Conservation (phyloP, 169 alveolate genomes). For the Plasmodium cynomolgi region DNA sequence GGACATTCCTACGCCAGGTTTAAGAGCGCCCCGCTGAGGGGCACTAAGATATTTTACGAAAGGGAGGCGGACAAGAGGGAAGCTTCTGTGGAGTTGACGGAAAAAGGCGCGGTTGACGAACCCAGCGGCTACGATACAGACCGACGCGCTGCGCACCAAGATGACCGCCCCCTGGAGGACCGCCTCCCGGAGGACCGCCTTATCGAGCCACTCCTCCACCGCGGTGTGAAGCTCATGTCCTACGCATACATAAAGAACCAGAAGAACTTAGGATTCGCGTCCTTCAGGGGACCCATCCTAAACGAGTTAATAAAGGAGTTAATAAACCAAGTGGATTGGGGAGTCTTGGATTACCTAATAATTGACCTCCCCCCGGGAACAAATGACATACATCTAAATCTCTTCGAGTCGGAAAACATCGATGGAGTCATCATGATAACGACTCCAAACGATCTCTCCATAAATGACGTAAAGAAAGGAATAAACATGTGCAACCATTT, state of each 20-base stretch:
- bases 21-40: constrained; percentile 7
- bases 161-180: constrained; percentile 2
- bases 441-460: constrained; percentile 94
- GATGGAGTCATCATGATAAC: constrained; percentile 90
- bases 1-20: constrained; percentile 79
- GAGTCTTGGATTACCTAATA: constrained; percentile 96
- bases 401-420: constrained; percentile 92
- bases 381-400: constrained; percentile 97
- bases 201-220: constrained; percentile 79
- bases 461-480: constrained; percentile 95
- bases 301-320: constrained; percentile 93
- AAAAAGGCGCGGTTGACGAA: not conserved
- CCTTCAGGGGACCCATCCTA: constrained; percentile 96
- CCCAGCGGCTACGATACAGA: not conserved
- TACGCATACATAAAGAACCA: constrained; percentile 39
- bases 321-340: constrained; percentile 96
- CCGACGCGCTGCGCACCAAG: not conserved
- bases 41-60: constrained; percentile 47
- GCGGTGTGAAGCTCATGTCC: constrained; percentile 83
- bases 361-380: constrained; percentile 99
- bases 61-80: not conserved
- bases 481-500: constrained; percentile 93
- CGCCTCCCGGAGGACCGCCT: not conserved
- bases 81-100: not conserved
- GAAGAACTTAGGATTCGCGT: constrained; percentile 80